Base-by-base conservation (phyloP, 148 eudicot species). In the Camellia lanceoleosa region DNA sequence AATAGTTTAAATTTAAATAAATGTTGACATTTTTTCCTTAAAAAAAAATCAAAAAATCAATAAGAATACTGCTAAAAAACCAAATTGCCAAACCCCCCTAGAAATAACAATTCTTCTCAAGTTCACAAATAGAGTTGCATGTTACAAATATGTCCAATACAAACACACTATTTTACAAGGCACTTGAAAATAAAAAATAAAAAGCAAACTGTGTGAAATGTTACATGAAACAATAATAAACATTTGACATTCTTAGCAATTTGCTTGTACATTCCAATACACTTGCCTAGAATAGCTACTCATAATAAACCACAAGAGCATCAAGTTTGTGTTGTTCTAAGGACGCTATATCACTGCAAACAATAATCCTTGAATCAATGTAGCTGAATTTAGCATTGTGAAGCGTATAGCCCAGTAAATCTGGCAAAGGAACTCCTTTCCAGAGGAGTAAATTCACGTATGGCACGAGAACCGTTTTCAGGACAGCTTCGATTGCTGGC, bases 361-460 rank as follows among this genome's bases (percentile, higher is more conserved):
- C 86, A 11, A 85, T 82, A 76, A 95, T 88, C 79, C 81, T 73
- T 0, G 97, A 86, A 70, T 87, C 87, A 5, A 79, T 8, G 76
- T 83, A 93, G 69, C 80, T 3, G 41, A 95, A 77, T 76, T 84
- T 76, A 41, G 97, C 91, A 73, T 92, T 82, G 55, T 86, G 85
- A 81, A 95, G 89, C 63, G 76, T 77, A 74, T 92, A 91, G 56
- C 98, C 97, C 83, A 83, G 89, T 79, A 91, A 79, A 20, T 83
- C 49, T 0, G 98, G 98, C 86, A 95, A 81, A 3, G 88, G 89
- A 56, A 88, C 80, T 30, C 98, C 98, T 75, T 74, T 73, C 51
- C 76, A 68, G 68, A 95, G 90, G 14, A 80, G 85, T 20, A 74
- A 8, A 78, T 93, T 95, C 82, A 90, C 74, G n/a, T 77, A 87